Evolutionary conservation across 805 yeast genomes (phyloP), one percentile per base, ranked within the genome.

Genomic region (Sugiyamaella lignohabitans): DNA sequence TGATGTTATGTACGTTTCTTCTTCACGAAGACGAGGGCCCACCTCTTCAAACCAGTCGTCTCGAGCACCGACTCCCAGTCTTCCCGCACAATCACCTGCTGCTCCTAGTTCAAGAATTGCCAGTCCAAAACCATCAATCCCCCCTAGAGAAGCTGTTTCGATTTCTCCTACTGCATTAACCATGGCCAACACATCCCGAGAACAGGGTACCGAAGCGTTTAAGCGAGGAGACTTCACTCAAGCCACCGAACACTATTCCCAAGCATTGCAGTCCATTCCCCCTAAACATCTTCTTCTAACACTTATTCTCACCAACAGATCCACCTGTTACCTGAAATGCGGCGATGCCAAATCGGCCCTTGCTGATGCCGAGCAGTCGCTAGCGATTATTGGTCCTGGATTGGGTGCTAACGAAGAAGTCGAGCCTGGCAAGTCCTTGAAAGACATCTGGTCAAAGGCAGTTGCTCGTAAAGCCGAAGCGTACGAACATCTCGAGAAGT

Each of bases 161-260:
- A 52, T 64, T n/a, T 49, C 64, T 1, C 45, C 66, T 6, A 55
- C 65, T 11, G 61, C 59, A 19, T 40, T 58, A 41, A 65, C 65
- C 38, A 53, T 63, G 56, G 54, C 62, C 18, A 38, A 50, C 1
- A 48, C 59, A 2, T 47, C 63, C 11, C 58, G 70, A 14, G 50
- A 55, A 4, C 68, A 67, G 21, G 98, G 88, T 4, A 67, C 78
- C 4, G 72, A 72, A 16, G 72, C 79, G 1, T 93, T 80, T 68
- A 76, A 78, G 47, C 74, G 78, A n/a, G 99, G 99, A 17, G 91
- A 93, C 61, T 93, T 83, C 61, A 62, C 79, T 3, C 59, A 68
- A 3, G 89, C 98, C 0, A 68, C 78, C 11, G 73, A 67, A 23
- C 71, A 72, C 45, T 93, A 85, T 60, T 71, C 76, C 27, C 68